Evolutionary conservation across 352 stramenopile species (phyloP).

Genomic region (Globisporangium solare): DNA sequence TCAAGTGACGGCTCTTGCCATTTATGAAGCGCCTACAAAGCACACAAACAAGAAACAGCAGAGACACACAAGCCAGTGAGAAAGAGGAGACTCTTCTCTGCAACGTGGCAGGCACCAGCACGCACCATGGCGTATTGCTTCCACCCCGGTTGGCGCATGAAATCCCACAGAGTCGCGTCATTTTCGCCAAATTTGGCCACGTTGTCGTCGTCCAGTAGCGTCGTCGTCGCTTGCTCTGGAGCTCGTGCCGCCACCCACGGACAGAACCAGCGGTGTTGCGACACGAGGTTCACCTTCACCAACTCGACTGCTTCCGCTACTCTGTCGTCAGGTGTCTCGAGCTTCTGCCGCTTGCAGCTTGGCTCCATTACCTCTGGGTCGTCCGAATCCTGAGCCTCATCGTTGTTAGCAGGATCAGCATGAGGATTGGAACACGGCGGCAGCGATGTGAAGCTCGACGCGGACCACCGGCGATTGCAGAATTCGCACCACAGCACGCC

Average conservation of each 20-base stretch:
- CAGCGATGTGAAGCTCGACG: constrained; percentile 1
- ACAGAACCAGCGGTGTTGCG: constrained; percentile 58
- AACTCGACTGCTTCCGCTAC: too few relatives aligned
- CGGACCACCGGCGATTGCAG: constrained; percentile 41
- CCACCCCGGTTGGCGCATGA: constrained; percentile 25
- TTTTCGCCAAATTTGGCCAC: constrained; percentile 12
- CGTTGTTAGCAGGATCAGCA: background rate
- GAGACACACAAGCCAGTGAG: too few relatives aligned
- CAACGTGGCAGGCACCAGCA: background rate
- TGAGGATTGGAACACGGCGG: background rate
- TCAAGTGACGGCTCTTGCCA: background rate
- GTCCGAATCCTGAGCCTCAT: background rate
- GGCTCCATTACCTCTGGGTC: constrained; percentile 11
- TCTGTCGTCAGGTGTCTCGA: background rate
- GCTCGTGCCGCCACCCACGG: constrained; percentile 31
- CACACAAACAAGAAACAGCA: too few relatives aligned
- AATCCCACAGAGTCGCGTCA: constrained; percentile 15
- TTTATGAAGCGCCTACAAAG: background rate
- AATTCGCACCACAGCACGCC: constrained; percentile 27
- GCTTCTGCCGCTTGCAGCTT: constrained; percentile 31
- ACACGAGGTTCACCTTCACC: constrained; percentile 14
- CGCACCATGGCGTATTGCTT: constrained; percentile 24
- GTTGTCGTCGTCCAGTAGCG: constrained; percentile 6
- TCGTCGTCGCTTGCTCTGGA: constrained; percentile 3
- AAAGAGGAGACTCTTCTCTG: background rate